Percentiles rank a stretch among this genome's conserved stretches.
phyloP scores from a whole-genome alignment of 1,284 basidiomycete genomes.

The Abortiporus biennis region DNA sequence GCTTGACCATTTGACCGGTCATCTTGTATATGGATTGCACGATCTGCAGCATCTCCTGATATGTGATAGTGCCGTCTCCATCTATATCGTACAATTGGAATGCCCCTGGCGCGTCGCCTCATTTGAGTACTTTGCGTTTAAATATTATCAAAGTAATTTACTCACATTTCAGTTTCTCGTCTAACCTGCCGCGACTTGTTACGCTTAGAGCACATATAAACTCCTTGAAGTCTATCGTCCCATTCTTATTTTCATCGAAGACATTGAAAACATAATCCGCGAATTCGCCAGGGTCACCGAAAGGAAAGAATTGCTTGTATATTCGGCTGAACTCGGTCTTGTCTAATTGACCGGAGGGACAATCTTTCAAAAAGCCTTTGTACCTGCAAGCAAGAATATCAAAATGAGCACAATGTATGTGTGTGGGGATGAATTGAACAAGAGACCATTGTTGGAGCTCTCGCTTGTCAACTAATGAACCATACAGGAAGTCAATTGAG shows the following conservation, averaged over 20 bases:
- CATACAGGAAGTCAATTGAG: constrained; percentile 18
- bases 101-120: too few species aligned
- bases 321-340: constrained; percentile 96
- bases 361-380: constrained; percentile 99
- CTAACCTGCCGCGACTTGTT: constrained; percentile 88
- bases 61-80: constrained; percentile 94
- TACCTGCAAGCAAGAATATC: constrained; percentile 63
- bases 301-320: constrained; percentile 99
- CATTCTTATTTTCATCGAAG: constrained; percentile 94
- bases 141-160: constrained; percentile 16
- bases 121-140: too few species aligned
- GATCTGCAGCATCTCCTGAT: constrained; percentile 98
- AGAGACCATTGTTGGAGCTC: constrained; percentile 95
- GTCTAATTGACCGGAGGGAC: constrained; percentile 94
- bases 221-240: constrained; percentile 97
- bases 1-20: constrained; percentile 98
- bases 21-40: constrained; percentile 97
- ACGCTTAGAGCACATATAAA: constrained; percentile 98
- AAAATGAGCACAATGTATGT: constrained; percentile 10
- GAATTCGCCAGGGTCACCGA: constrained; percentile 96
- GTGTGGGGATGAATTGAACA: neutral
- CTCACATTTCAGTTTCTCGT: constrained; percentile 98
- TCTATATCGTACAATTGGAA: constrained; percentile 99
- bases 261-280: constrained; percentile 99
- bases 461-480: constrained; percentile 99